Base-by-base conservation (phyloP, 768 basidiomycete genomes). In the Dictyophora rubrovolvata region DNA sequence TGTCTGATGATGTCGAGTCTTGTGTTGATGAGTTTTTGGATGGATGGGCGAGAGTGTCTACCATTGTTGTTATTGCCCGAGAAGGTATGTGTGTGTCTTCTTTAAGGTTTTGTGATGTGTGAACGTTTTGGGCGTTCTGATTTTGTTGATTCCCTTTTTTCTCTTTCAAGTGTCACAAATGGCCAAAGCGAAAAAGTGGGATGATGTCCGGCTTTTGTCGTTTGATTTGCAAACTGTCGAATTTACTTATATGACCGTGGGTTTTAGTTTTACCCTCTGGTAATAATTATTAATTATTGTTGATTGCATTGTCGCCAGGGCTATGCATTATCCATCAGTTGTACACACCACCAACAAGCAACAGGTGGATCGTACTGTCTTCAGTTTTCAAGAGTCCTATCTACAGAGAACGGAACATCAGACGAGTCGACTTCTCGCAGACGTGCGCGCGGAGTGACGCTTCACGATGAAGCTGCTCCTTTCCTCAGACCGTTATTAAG, bases 191-290 rank as follows among this genome's bases (percentile, higher is more conserved):
- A 81, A 79, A 60, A 76, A 75, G 28, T 93, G 87, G 85, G 71
- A 72, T 20, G 90, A 87, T 65, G 82, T 95, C 18, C 80, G 81
- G n/a, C 72, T 95, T 54, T 77, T 93, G 60, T 91, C 89, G 4
- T 95, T 95, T 69, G 91, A 95, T 69, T 73, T 95, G 16, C 91
- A 91, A 65, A 92, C 90, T 0, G 92, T 93, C n/a, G 86, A 93
- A 65, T 87, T 95, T 67, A 82, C 83, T 1, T 94, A 94, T 68
- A 80, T 86, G 10, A 72, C 72, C 55, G 87, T 83, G 68, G 62
- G 74, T 61, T 5, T n/a, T n/a, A 28, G 60, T 2, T 20, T 33
- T 49, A 50, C 16, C 11, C 48, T 18, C 48, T 46, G 35, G 16
- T 20, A 12, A n/a, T n/a, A n/a, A n/a, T 35, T 18, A 53, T 22